phyloP scores from a whole-genome alignment of 2,329 filamentous ascomycete genomes.

The Fusarium fujikuroi region DNA sequence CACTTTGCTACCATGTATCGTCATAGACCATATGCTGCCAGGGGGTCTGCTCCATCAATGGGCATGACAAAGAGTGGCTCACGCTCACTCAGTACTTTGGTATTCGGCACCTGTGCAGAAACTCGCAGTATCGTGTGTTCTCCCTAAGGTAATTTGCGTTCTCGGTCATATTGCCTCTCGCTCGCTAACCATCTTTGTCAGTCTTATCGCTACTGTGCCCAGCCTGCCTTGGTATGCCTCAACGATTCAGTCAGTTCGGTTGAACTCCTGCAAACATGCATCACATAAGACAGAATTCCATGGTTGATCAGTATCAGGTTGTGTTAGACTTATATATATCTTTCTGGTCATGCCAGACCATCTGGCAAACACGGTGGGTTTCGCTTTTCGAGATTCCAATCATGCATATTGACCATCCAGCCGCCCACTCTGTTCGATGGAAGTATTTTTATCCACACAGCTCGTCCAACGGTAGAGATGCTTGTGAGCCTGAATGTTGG shows the following conservation, averaged over 20 bases:
- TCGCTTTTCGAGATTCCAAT: conserved; percentile 29
- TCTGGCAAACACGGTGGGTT: conserved; percentile 30
- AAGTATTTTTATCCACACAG: conserved; percentile 19
- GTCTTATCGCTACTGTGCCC: background rate
- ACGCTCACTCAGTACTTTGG: conserved; percentile 20
- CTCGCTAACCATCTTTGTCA: background rate
- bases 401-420: conserved; percentile 31
- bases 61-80: conserved; percentile 21
- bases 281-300: conserved; percentile 20
- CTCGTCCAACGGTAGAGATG: conserved; percentile 28
- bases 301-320: conserved; percentile 39
- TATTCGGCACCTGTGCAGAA: conserved; percentile 10
- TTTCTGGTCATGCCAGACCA: conserved; percentile 32
- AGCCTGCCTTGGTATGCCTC: background rate
- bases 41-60: conserved; percentile 18
- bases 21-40: conserved; percentile 25
- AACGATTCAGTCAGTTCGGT: background rate
- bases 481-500: conserved; percentile 24
- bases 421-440: conserved; percentile 15
- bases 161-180: conserved; percentile 6
- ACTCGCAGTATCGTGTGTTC: conserved; percentile 12
- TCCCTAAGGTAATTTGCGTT: background rate
- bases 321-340: conserved; percentile 42
- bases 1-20: conserved; percentile 1
- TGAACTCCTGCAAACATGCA: background rate